phyloP scores from a whole-genome alignment of 108 stramenopile genomes.

The Cyclostephanos tholiformis region DNA sequence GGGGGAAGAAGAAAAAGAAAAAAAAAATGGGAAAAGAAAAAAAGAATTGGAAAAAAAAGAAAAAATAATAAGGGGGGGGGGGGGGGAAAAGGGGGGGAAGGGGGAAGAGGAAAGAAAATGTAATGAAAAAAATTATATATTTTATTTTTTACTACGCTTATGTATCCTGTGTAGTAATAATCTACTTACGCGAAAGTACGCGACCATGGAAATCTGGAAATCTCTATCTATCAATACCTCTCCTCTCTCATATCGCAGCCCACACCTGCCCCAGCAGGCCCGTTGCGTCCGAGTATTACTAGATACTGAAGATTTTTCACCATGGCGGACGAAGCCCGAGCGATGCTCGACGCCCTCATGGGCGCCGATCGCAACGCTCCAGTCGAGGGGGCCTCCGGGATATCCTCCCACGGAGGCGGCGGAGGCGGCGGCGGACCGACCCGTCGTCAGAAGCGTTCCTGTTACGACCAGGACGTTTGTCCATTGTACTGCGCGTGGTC shows the following conservation, averaged over 20 bases:
- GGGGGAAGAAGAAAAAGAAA: too few relatives aligned
- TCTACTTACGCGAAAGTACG: too few relatives aligned
- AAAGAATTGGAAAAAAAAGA: too few relatives aligned
- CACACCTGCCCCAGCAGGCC: not conserved
- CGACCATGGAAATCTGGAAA: too few relatives aligned
- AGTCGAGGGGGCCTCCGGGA: conserved; percentile 46
- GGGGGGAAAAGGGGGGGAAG: too few relatives aligned
- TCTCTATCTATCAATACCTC: too few relatives aligned
- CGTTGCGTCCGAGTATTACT: not conserved
- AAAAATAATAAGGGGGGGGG: too few relatives aligned
- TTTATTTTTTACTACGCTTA: too few relatives aligned
- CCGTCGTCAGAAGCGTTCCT: conserved; percentile 60
- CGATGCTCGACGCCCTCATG: conserved; percentile 87
- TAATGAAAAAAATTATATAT: too few relatives aligned
- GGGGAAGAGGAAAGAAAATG: too few relatives aligned
- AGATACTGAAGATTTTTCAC: not conserved
- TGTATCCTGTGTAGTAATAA: too few relatives aligned
- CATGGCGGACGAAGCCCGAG: conserved; percentile 77
- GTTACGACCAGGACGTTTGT: conserved; percentile 82
- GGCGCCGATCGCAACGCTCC: conserved; percentile 86
- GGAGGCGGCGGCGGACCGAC: conserved; percentile 22
- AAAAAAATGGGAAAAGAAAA: too few relatives aligned
- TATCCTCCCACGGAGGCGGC: conserved; percentile 11
- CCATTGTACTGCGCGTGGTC: conserved; percentile 88
- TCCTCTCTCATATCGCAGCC: not conserved